These are phyloP conservation scores for Fusarium sp. DNA, from an alignment of 2,329 filamentous ascomycete genomes.

Conservation along the genomic window DNA sequence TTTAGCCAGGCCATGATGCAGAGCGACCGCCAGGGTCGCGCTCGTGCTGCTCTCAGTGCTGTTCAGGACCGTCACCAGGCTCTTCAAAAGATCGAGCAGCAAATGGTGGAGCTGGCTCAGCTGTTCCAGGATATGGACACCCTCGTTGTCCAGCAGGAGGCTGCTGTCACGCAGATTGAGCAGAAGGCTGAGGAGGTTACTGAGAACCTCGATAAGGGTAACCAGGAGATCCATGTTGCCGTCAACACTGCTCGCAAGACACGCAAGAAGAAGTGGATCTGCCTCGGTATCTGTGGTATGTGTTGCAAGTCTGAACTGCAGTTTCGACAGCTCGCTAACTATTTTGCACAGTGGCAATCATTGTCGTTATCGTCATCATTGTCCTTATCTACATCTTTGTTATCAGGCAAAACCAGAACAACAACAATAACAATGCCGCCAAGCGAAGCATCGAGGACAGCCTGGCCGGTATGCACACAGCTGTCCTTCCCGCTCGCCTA, in stretches of 20 bases:
- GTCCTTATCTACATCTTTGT: slow-evolving; percentile 61
- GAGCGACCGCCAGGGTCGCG: slow-evolving; percentile 82
- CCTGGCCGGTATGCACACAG: slow-evolving; percentile 39
- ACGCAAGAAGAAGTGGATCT: slow-evolving; percentile 97
- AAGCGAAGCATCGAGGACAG: slow-evolving; percentile 46
- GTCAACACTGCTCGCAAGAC: slow-evolving; percentile 82
- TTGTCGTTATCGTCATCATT: slow-evolving; percentile 61
- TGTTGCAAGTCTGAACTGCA: not conserved
- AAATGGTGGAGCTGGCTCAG: slow-evolving; percentile 86
- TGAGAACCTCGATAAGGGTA: slow-evolving; percentile 85
- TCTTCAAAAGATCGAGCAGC: slow-evolving; percentile 89
- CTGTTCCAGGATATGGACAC: slow-evolving; percentile 91
- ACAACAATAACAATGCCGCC: slow-evolving; percentile 44
- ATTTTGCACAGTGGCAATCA: slow-evolving; percentile 56
- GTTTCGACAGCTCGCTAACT: slow-evolving; percentile 40
- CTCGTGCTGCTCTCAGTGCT: slow-evolving; percentile 78
- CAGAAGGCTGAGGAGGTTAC: slow-evolving; percentile 86
- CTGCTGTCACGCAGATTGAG: slow-evolving; percentile 81
- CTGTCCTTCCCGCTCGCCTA: slow-evolving; percentile 30
- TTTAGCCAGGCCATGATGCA: slow-evolving; percentile 89
- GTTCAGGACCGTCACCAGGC: slow-evolving; percentile 85
- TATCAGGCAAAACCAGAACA: slow-evolving; percentile 45
- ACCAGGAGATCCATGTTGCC: slow-evolving; percentile 82
- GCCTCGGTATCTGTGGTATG: slow-evolving; percentile 76
- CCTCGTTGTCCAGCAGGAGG: slow-evolving; percentile 86